phyloP scores from a whole-genome alignment of 2,329 filamentous ascomycete species.

The Microsporum canis region DNA sequence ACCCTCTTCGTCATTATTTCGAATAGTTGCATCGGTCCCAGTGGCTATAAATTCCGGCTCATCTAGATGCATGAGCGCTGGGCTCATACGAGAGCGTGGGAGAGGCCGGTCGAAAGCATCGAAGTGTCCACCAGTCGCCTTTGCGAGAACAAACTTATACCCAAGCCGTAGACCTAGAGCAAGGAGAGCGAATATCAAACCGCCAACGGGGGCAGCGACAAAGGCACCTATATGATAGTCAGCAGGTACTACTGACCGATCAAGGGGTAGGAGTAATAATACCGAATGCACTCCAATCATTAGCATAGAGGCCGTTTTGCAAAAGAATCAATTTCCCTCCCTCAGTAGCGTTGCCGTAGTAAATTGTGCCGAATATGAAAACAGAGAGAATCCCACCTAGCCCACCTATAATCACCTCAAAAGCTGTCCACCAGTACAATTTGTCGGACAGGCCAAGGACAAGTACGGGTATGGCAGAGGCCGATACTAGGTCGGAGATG shows the following conservation, averaged over 20 bases:
- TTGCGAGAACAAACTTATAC: slow-evolving; percentile 49
- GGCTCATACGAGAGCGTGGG: slow-evolving; percentile 6
- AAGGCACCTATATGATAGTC: slow-evolving; percentile 46
- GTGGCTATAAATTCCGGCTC: not conserved
- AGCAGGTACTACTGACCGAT: not conserved
- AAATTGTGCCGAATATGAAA: slow-evolving; percentile 69
- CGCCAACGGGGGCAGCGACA: slow-evolving; percentile 65
- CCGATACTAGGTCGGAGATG: slow-evolving; percentile 50
- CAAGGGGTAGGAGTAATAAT: slow-evolving; percentile 6
- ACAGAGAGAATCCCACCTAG: slow-evolving; percentile 67
- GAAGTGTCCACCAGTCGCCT: slow-evolving; percentile 50
- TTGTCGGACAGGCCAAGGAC: slow-evolving; percentile 57
- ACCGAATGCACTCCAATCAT: slow-evolving; percentile 73
- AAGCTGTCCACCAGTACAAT: slow-evolving; percentile 63
- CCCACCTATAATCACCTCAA: slow-evolving; percentile 67
- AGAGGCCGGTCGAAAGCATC: slow-evolving; percentile 52
- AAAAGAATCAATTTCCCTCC: slow-evolving; percentile 61
- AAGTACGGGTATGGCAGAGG: slow-evolving; percentile 62
- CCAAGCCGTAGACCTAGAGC: slow-evolving; percentile 51
- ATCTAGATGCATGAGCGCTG: not conserved
- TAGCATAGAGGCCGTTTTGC: slow-evolving; percentile 59
- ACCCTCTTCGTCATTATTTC: slow-evolving; percentile 9
- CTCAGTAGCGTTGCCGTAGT: slow-evolving; percentile 55
- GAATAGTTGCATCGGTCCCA: not conserved
- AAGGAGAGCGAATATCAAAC: slow-evolving; percentile 57